Base-by-base conservation (phyloP, 2,329 filamentous ascomycete species). In the Ophioceras dolichostomum region DNA sequence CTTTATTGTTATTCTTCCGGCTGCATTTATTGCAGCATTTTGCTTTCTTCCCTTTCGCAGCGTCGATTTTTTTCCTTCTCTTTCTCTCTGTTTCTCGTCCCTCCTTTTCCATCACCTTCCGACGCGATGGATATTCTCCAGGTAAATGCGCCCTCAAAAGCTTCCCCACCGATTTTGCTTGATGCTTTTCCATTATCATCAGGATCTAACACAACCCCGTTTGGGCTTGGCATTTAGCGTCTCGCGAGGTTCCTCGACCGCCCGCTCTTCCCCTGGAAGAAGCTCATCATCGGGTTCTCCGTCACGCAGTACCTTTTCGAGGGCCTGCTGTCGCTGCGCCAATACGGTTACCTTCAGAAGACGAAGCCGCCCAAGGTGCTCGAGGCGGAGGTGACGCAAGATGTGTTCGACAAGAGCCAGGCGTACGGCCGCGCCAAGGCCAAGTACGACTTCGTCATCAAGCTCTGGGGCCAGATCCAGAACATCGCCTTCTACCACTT, bases 261-360 rank as follows among this genome's bases (percentile, higher is more conserved):
- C 54, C 88, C 89, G 41, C 69, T 84, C 54, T 94, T 96, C 66
- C 89, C 91, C 39, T 98, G 91, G 91, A 98, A 95, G 76, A 83
- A 78, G 58, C 77, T 98, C 51, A 88, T 98, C 52, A 74, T 96
- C 49, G 84, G 87, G 52, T 98, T 98, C 66, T 94, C 87, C 21
- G 59, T 96, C 50, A 86, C 83, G 43, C 86, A 98, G 57, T 96
- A 85, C 59, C 64, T 86, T 38, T 79, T 98, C 54, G 91, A 98
- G 60, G 79, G 85, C 32, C 84, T 89, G 63, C 77, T 98, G 37
- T 86, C 86, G 19, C 67, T 85, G 48, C 85, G 91, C 40, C 91
- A 98, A 60, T 96, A 95, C 59, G 76, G 78, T 47, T 76, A 95
- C 39, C 72, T 96, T 43, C 76, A 89, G 55, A 76, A 77, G 47